phyloP scores from a whole-genome alignment of 73 alveolate species.

The Paramecium primaurelia region DNA sequence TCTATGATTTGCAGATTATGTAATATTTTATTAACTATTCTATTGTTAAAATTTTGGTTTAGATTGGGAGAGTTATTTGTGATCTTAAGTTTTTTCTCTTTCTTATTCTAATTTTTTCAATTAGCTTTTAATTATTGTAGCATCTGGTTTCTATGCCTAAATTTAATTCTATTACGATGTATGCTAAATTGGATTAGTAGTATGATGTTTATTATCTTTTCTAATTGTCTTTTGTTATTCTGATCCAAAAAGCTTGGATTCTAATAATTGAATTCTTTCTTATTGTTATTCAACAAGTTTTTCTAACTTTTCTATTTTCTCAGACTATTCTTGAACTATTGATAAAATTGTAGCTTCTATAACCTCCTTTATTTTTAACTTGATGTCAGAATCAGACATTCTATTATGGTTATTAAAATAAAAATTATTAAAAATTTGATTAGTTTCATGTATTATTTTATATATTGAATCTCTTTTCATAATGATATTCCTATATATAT shows the following conservation, averaged over 20 bases:
- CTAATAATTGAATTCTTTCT: constrained; percentile 5
- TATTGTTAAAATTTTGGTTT: neutral
- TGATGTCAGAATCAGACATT: neutral
- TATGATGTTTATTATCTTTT: neutral
- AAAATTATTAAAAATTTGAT: neutral
- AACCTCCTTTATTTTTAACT: neutral
- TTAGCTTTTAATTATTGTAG: neutral
- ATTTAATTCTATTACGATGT: neutral
- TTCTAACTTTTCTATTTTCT: constrained; percentile 15
- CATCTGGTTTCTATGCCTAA: constrained; percentile 4
- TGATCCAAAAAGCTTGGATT: neutral
- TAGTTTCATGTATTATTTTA: neutral
- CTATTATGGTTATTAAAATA: neutral
- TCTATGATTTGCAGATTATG: neutral
- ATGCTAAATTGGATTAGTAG: neutral
- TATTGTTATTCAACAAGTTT: neutral
- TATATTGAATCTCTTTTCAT: neutral
- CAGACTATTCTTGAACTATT: neutral
- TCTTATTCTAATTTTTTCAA: neutral
- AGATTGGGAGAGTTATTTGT: neutral
- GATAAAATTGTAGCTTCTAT: constrained; percentile 16
- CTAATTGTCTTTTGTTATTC: neutral
- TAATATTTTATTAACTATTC: neutral
- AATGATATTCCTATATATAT: neutral
- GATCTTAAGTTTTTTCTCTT: neutral